Evolutionary conservation across 2,329 filamentous ascomycete genomes (phyloP).

Genomic region (Arachnopeziza araneosa): DNA sequence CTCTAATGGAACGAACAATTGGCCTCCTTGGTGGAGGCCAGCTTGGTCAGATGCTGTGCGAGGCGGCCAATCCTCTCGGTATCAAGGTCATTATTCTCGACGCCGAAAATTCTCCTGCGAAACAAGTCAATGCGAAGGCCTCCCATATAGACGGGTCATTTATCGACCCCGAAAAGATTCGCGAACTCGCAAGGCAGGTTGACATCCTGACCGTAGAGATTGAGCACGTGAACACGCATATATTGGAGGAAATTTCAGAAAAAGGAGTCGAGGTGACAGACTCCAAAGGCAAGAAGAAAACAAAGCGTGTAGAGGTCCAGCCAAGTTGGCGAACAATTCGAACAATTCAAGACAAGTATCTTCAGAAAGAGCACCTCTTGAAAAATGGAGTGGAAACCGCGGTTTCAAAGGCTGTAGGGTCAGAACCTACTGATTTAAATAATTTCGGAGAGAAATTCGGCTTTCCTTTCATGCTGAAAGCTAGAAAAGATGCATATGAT

Average conservation of each 20-base stretch:
- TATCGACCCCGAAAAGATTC: constrained; percentile 74
- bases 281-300: constrained; percentile 33
- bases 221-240: constrained; percentile 87
- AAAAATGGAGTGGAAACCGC: constrained; percentile 66
- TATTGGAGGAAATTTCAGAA: constrained; percentile 75
- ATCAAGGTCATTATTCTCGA: constrained; percentile 79
- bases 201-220: constrained; percentile 91
- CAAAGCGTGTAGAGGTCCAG: constrained; percentile 57
- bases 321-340: constrained; percentile 83
- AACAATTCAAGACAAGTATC: constrained; percentile 89
- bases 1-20: constrained; percentile 25
- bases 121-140: constrained; percentile 73
- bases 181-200: constrained; percentile 67
- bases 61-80: constrained; percentile 74
- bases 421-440: constrained; percentile 53
- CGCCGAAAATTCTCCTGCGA: constrained; percentile 70
- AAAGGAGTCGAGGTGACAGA: constrained; percentile 50
- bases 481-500: constrained; percentile 85
- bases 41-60: constrained; percentile 88
- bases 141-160: constrained; percentile 82
- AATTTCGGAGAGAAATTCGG: constrained; percentile 61
- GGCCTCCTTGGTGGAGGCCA: constrained; percentile 60
- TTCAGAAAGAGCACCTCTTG: constrained; percentile 77
- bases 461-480: constrained; percentile 89
- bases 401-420: constrained; percentile 51